These are phyloP conservation scores for Malus hybrid DNA, from an alignment of 331 rosid species.

Conservation along the genomic window DNA sequence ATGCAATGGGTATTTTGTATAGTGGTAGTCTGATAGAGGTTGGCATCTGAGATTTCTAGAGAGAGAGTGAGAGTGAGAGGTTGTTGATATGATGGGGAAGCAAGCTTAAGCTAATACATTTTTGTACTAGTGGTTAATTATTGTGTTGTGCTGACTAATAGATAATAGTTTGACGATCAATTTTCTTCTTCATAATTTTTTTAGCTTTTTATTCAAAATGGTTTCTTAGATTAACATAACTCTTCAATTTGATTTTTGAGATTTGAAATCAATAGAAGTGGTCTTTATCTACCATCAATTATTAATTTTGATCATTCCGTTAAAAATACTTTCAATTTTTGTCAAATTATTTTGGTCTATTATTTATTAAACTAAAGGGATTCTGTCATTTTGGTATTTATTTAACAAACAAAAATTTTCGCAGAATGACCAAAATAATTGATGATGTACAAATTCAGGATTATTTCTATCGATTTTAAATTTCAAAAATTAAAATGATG, in stretches of 20 bases:
- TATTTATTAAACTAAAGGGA: too few species aligned
- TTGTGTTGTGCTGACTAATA: neutral
- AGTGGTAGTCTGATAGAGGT: neutral
- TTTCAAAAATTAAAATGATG: too few species aligned
- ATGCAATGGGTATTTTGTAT: neutral
- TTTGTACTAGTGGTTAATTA: neutral
- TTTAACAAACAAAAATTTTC: too few species aligned
- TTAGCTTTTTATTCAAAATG: neutral
- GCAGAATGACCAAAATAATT: accelerated
- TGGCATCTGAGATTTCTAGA: neutral
- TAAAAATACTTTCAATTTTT: too few species aligned
- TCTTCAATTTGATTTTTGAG: too few species aligned
- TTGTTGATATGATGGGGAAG: neutral
- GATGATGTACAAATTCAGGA: too few species aligned
- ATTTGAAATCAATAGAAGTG: too few species aligned
- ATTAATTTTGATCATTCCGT: too few species aligned
- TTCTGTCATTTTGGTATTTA: too few species aligned
- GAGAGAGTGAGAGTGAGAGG: neutral
- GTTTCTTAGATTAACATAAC: too few species aligned
- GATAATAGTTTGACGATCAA: neutral
- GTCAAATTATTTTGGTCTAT: too few species aligned
- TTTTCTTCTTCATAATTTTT: neutral
- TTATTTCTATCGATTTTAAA: too few species aligned
- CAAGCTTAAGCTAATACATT: neutral
- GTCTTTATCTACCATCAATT: accelerated